Conservation (phyloP, 148 eudicot genomes). For the Nepenthes mirabilis region DNA sequence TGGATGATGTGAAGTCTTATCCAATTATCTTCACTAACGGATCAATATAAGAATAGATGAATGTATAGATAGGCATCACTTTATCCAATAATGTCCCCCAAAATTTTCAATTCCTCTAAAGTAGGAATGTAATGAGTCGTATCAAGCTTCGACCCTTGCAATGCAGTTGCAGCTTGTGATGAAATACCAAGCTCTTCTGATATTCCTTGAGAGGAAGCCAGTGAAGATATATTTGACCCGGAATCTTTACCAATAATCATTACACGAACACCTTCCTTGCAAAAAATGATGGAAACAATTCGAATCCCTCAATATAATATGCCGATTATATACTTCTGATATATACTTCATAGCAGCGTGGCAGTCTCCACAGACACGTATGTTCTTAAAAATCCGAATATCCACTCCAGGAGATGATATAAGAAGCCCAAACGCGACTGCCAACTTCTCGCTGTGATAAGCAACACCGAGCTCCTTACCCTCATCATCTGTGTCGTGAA, state of each 20-base stretch:
- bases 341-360: slow-evolving; percentile 61
- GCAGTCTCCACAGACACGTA: slow-evolving; percentile 75
- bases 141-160: no score
- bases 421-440: slow-evolving; percentile 70
- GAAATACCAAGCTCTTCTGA: no score
- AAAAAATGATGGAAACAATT: slow-evolving; percentile 59
- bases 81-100: no score
- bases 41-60: no score
- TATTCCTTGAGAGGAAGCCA: no score
- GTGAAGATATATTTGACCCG: no score
- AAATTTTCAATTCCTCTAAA: no score
- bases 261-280: slow-evolving; percentile 47
- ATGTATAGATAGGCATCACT: no score
- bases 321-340: slow-evolving; percentile 30
- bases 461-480: slow-evolving; percentile 49
- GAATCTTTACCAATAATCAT: slow-evolving; percentile 39
- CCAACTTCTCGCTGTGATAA: slow-evolving; percentile 76
- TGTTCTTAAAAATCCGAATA: slow-evolving; percentile 57
- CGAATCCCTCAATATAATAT: slow-evolving; percentile 49
- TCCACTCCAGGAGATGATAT: slow-evolving; percentile 35
- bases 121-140: no score
- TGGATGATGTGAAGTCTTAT: no score
- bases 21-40: no score
- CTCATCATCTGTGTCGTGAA: slow-evolving; percentile 57
- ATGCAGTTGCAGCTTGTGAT: no score